Percentiles rank a stretch among this genome's conserved stretches.
Conservation (phyloP, 192 early-diverging fungal species). For the Rhizophagus clarus region DNA sequence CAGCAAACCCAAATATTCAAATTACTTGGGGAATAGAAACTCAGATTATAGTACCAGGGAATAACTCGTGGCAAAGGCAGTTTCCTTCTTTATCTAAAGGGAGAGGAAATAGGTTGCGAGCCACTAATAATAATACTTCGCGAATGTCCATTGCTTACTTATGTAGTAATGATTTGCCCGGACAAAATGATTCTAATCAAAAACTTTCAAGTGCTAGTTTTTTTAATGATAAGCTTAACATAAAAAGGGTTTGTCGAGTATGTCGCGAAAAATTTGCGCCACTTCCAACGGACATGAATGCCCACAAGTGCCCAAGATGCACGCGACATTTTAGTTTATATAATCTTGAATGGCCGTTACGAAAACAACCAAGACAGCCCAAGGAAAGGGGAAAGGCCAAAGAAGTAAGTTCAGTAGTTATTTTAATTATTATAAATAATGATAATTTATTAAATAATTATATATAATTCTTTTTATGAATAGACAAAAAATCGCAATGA, state of each 20-base stretch:
- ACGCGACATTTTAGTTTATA: constrained; percentile 10
- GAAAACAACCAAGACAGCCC: background rate
- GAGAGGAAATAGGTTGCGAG: background rate
- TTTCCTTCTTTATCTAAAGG: background rate
- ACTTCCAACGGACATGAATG: background rate
- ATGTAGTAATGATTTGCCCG: background rate
- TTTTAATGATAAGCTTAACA: background rate
- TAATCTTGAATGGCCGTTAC: constrained; percentile 13
- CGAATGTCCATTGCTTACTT: constrained; percentile 11
- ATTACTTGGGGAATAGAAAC: background rate
- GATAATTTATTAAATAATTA: too few species aligned
- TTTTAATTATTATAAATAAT: too few species aligned
- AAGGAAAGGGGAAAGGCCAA: background rate
- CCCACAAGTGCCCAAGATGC: constrained; percentile 4
- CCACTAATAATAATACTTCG: background rate
- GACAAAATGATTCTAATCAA: background rate
- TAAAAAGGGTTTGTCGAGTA: background rate
- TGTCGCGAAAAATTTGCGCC: background rate
- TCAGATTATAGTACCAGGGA: background rate
- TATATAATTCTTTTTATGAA: background rate
- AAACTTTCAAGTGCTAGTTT: background rate
- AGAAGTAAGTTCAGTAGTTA: background rate
- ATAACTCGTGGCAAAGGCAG: background rate
- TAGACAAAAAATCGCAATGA: background rate
- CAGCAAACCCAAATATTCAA: background rate